Evolutionary conservation across 2,329 filamentous ascomycete species (phyloP).

Genomic region (Curvularia verruculosa): DNA sequence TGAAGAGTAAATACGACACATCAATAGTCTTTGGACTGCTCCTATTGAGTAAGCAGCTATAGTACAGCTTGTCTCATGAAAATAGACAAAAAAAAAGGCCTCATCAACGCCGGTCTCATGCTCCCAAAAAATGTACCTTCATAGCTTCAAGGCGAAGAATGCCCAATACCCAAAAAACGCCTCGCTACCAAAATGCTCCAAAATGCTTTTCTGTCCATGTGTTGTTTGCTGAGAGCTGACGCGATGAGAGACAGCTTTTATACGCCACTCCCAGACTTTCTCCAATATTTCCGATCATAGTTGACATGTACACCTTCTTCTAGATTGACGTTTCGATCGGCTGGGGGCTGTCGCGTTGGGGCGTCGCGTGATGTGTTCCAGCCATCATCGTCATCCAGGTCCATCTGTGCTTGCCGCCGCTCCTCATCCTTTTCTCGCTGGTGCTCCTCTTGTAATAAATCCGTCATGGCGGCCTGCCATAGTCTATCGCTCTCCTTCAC

Average conservation of each 20-base stretch:
- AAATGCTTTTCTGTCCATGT: slow-evolving; percentile 10
- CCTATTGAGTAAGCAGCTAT: slow-evolving; percentile 10
- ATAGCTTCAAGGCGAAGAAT: slow-evolving; percentile 26
- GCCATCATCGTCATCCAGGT: slow-evolving; percentile 28
- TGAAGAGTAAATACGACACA: not conserved
- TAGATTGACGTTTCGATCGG: slow-evolving; percentile 37
- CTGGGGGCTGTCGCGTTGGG: slow-evolving; percentile 40
- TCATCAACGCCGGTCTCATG: slow-evolving; percentile 31
- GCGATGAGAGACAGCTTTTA: slow-evolving; percentile 14
- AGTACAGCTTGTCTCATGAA: slow-evolving; percentile 24
- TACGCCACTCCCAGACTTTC: slow-evolving; percentile 50
- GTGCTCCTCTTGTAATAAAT: slow-evolving; percentile 53
- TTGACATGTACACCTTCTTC: slow-evolving; percentile 60
- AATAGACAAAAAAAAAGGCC: slow-evolving; percentile 4
- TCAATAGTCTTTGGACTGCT: not conserved
- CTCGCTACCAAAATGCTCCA: slow-evolving; percentile 47
- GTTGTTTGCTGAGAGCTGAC: not conserved
- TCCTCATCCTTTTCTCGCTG: slow-evolving; percentile 35
- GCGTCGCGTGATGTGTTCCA: slow-evolving; percentile 28
- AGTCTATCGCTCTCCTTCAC: slow-evolving; percentile 56
- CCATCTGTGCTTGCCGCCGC: slow-evolving; percentile 24
- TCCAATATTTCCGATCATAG: slow-evolving; percentile 65
- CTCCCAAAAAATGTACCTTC: slow-evolving; percentile 19
- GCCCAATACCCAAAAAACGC: slow-evolving; percentile 45
- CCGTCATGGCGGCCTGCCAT: slow-evolving; percentile 63